These are phyloP conservation scores for Erodium trifolium DNA, from an alignment of 441 rosid species.

Conservation along the genomic window DNA sequence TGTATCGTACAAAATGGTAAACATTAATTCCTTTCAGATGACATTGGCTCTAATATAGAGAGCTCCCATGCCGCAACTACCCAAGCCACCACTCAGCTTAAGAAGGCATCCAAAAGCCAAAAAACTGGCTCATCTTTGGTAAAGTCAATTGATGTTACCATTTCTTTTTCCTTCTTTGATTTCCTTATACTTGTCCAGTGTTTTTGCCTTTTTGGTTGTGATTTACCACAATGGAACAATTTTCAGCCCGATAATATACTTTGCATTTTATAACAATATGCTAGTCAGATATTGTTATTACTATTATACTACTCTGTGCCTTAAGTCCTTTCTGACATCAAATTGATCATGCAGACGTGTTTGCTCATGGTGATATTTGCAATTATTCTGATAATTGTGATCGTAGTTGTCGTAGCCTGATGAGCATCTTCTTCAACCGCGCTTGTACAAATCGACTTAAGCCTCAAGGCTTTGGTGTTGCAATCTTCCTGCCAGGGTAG, in stretches of 20 bases:
- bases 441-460: background rate
- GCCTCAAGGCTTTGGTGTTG: background rate
- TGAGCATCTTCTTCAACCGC: too few relatives aligned
- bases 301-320: background rate
- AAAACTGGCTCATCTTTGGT: conserved; percentile 59
- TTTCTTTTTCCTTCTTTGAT: background rate
- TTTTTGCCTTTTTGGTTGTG: background rate
- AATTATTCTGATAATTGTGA: conserved; percentile 71
- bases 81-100: conserved; percentile 46
- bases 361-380: conserved; percentile 90
- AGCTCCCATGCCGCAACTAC: conserved; percentile 40
- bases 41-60: conserved; percentile 52
- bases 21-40: conserved; percentile 34
- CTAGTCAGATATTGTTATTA: too few relatives aligned
- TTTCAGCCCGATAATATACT: too few relatives aligned
- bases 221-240: too few relatives aligned
- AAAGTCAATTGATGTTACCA: background rate
- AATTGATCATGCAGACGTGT: conserved; percentile 49
- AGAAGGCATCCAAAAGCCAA: conserved; percentile 47
- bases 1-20: background rate
- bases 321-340: background rate
- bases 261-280: too few relatives aligned
- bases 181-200: background rate
- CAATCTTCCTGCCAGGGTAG: too few relatives aligned
- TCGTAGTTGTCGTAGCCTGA: conserved; percentile 59